Evolutionary conservation across 352 stramenopile species (phyloP).

Genomic region (Phytopythium vexans): DNA sequence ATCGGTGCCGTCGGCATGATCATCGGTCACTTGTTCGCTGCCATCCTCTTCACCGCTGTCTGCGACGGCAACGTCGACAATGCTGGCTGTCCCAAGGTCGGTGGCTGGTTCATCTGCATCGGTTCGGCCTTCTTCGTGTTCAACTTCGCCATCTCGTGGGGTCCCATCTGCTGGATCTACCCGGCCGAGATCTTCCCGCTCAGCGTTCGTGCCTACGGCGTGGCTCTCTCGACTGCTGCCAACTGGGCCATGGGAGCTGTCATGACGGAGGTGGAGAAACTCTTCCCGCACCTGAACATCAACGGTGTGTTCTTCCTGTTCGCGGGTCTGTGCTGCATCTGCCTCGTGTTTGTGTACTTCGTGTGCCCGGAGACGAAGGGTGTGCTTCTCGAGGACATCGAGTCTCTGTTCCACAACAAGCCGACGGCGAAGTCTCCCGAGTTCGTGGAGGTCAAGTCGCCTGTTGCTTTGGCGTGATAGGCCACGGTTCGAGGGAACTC

Average conservation of each 20-base stretch:
- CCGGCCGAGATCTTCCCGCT: conserved; percentile 17
- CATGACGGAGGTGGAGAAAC: conserved; percentile 14
- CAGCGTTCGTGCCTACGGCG: conserved; percentile 22
- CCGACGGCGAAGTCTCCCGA: conserved; percentile 15
- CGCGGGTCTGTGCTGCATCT: conserved; percentile 37
- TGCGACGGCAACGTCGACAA: conserved; percentile 24
- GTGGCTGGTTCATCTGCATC: conserved; percentile 35
- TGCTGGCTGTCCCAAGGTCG: conserved; percentile 21
- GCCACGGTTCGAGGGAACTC: background rate
- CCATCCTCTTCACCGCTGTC: conserved; percentile 25
- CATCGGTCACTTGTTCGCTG: conserved; percentile 26
- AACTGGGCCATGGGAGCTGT: conserved; percentile 25
- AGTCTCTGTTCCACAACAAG: conserved; percentile 31
- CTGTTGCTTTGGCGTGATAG: conserved; percentile 10
- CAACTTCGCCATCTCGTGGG: too few species aligned
- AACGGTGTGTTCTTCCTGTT: conserved; percentile 31
- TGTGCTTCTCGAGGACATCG: conserved; percentile 43
- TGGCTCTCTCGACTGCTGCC: conserved; percentile 23
- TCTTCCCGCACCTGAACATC: conserved; percentile 25
- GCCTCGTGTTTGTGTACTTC: conserved; percentile 37
- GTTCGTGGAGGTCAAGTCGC: conserved; percentile 28
- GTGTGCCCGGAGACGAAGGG: conserved; percentile 41
- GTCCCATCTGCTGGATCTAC: conserved; percentile 10
- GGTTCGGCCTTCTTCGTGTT: conserved; percentile 30
- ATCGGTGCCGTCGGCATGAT: conserved; percentile 33